A percentile compares a stretch with the other conserved stretches of the same genome.
These are phyloP conservation scores for Solioccasus polychromus DNA, from an alignment of 768 basidiomycete genomes.

Conservation along the genomic window DNA sequence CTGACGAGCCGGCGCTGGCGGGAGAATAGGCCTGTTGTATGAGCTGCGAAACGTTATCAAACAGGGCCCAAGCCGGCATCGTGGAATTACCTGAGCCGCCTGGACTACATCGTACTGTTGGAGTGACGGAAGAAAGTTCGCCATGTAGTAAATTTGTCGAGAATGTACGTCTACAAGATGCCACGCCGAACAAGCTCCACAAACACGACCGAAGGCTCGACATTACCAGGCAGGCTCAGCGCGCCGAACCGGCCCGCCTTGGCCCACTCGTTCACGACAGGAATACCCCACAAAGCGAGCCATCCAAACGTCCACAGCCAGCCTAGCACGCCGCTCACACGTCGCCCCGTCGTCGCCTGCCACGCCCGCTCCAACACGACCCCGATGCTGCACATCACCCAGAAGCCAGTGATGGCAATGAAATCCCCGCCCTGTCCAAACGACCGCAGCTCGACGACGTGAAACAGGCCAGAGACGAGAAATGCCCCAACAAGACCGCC, in stretches of 20 bases:
- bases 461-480: slow-evolving; percentile 53
- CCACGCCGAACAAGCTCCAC: slow-evolving; percentile 23
- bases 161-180: too few species aligned
- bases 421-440: slow-evolving; percentile 52
- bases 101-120: slow-evolving; percentile 51
- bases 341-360: slow-evolving; percentile 39
- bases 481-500: slow-evolving; percentile 58
- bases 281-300: slow-evolving; percentile 46
- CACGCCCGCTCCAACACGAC: slow-evolving; percentile 48
- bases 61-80: slow-evolving; percentile 6
- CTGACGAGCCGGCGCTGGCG: slow-evolving; percentile 46
- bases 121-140: slow-evolving; percentile 51
- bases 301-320: slow-evolving; percentile 52
- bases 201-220: slow-evolving; percentile 16
- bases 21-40: slow-evolving; percentile 68
- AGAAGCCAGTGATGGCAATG: slow-evolving; percentile 43
- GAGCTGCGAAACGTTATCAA: slow-evolving; percentile 41
- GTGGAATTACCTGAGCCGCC: slow-evolving; percentile 53
- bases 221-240: slow-evolving; percentile 6
- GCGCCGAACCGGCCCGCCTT: slow-evolving; percentile 13
- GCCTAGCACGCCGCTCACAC: slow-evolving; percentile 46
- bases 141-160: slow-evolving; percentile 12
- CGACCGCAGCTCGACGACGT: slow-evolving; percentile 54
- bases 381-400: slow-evolving; percentile 53
- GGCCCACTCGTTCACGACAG: slow-evolving; percentile 42